Percentiles rank a stretch among this genome's conserved stretches.
Conservation (phyloP, 2,329 filamentous ascomycete genomes). For the Colletotrichum godetiae region DNA sequence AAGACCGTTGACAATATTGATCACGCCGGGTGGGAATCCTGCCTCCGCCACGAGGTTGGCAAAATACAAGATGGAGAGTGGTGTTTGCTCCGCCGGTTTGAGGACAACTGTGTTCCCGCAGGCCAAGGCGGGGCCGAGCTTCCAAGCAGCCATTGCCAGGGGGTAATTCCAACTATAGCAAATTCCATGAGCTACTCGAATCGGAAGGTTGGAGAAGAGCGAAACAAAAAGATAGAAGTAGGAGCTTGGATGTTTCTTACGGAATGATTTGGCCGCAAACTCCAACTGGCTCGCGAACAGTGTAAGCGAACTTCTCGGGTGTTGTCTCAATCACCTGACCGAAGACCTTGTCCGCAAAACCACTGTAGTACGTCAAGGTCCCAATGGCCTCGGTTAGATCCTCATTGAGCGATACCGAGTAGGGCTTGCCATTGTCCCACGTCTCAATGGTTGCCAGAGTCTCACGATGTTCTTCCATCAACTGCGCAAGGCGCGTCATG, state of each 20-base stretch:
- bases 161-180: slow-evolving; percentile 76
- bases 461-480: slow-evolving; percentile 73
- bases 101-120: slow-evolving; percentile 69
- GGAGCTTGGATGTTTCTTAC: not conserved
- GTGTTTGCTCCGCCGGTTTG: slow-evolving; percentile 71
- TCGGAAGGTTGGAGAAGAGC: no score
- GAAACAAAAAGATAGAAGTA: no score
- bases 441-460: slow-evolving; percentile 69
- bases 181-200: no score
- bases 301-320: slow-evolving; percentile 79
- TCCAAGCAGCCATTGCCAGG: slow-evolving; percentile 81
- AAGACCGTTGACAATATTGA: slow-evolving; percentile 77
- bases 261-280: slow-evolving; percentile 83
- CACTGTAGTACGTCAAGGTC: slow-evolving; percentile 79
- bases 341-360: slow-evolving; percentile 83
- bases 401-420: slow-evolving; percentile 70
- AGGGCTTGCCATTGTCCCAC: slow-evolving; percentile 86
- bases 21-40: slow-evolving; percentile 78
- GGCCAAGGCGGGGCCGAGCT: slow-evolving; percentile 67
- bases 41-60: slow-evolving; percentile 74
- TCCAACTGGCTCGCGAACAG: slow-evolving; percentile 79
- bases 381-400: slow-evolving; percentile 64
- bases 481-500: slow-evolving; percentile 76
- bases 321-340: slow-evolving; percentile 82
- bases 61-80: slow-evolving; percentile 69